A percentile compares a stretch with the other conserved stretches of the same genome.
Conservation (phyloP, 768 basidiomycete genomes). For the Lactarius akahatsu region DNA sequence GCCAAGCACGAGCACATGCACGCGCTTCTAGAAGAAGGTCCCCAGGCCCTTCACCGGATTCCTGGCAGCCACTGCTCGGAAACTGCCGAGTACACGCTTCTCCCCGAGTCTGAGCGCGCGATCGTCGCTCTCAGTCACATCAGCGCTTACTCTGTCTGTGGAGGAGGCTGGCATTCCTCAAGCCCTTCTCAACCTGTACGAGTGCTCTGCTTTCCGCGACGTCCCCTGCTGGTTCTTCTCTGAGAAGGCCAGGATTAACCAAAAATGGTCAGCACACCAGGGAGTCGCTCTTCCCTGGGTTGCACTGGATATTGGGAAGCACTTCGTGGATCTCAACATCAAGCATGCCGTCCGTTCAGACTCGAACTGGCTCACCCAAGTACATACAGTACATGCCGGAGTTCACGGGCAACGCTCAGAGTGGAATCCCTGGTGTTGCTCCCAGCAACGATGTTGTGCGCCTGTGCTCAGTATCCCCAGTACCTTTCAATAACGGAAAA, state of each 20-base stretch:
- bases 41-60: not conserved
- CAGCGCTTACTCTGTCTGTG: constrained; percentile 26
- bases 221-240: constrained; percentile 28
- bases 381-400: constrained; percentile 11
- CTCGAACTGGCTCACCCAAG: constrained; percentile 7
- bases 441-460: constrained; percentile 7
- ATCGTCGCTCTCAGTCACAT: constrained; percentile 28
- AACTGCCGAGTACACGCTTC: constrained; percentile 24
- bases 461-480: not conserved
- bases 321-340: constrained; percentile 24
- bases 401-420: constrained; percentile 14
- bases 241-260: constrained; percentile 25
- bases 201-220: constrained; percentile 22
- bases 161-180: constrained; percentile 20
- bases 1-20: constrained; percentile 23
- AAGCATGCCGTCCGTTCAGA: constrained; percentile 20
- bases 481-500: not conserved
- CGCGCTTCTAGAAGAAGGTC: constrained; percentile 15
- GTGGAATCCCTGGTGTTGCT: constrained; percentile 11
- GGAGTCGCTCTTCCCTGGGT: constrained; percentile 22
- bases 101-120: constrained; percentile 28
- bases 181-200: constrained; percentile 28
- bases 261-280: constrained; percentile 7
- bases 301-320: constrained; percentile 17
- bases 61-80: constrained; percentile 22